Conservation (phyloP, 164 flowering plant species). For the Brasenia schreberi region DNA sequence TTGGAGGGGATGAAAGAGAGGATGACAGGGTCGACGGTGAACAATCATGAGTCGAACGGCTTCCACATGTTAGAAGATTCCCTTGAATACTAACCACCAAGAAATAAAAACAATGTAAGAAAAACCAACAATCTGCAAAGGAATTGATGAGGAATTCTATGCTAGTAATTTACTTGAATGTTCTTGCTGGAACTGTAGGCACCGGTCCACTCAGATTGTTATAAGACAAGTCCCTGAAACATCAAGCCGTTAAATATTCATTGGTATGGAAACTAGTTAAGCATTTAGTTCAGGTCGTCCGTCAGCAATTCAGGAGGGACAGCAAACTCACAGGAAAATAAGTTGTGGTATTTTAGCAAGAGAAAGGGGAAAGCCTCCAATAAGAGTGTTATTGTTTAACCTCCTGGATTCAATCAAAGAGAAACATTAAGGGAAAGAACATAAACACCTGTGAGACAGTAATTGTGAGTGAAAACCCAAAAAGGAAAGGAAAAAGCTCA, state of each 20-base stretch:
- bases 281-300: neutral
- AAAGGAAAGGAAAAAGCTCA: constrained; percentile 19
- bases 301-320: constrained; percentile 1
- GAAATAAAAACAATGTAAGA: constrained; percentile 1
- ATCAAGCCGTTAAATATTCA: constrained; percentile 1
- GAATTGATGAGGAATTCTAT: neutral
- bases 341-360: constrained; percentile 63
- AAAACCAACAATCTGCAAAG: neutral
- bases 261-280: neutral
- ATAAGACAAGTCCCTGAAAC: constrained; percentile 74
- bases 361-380: constrained; percentile 66
- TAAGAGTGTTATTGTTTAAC: constrained; percentile 82
- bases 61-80: constrained; percentile 63
- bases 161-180: constrained; percentile 46
- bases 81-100: constrained; percentile 41
- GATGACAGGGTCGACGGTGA: constrained; percentile 29
- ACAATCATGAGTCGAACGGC: constrained; percentile 37
- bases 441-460: constrained; percentile 4
- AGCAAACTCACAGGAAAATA: constrained; percentile 72
- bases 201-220: constrained; percentile 86
- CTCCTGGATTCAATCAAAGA: constrained; percentile 35
- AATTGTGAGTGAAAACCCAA: neutral
- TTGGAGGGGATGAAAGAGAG: constrained; percentile 32
- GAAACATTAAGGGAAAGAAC: constrained; percentile 3
- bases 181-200: constrained; percentile 68